A percentile compares a stretch with the other conserved stretches of the same genome.
phyloP scores from a whole-genome alignment of 176 grass and related monocot species.

The Stipa capillata region DNA sequence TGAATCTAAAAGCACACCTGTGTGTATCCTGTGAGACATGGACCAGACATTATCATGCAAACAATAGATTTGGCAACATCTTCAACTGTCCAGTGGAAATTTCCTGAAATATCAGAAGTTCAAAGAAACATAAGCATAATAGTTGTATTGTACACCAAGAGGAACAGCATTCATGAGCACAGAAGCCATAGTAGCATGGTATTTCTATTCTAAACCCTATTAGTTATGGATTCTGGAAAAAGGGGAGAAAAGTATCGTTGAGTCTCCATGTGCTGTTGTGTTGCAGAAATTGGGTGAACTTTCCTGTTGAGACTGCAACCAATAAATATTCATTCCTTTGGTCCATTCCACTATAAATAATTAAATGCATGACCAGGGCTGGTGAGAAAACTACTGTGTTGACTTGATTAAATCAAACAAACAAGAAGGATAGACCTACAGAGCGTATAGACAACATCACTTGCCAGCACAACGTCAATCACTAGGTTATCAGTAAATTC shows the following conservation, averaged over 20 bases:
- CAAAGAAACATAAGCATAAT: conserved; percentile 19
- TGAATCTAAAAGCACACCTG: conserved; percentile 38
- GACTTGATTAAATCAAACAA: not conserved
- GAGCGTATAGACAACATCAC: not conserved
- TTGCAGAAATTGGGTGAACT: not conserved
- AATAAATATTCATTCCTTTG: not conserved
- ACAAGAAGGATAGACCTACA: not conserved
- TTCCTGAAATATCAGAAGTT: conserved; percentile 70
- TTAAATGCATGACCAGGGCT: not conserved
- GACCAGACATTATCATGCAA: conserved; percentile 93
- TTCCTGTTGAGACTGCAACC: not conserved
- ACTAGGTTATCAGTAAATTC: not conserved
- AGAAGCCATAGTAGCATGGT: not conserved
- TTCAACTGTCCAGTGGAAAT: conserved; percentile 90
- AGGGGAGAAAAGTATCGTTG: not conserved
- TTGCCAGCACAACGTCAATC: not conserved
- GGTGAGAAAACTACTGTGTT: not conserved
- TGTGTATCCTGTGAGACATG: conserved; percentile 80
- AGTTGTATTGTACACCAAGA: not conserved
- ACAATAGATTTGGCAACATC: conserved; percentile 81
- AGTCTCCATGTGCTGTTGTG: not conserved
- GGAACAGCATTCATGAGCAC: not conserved
- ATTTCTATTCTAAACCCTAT: not conserved
- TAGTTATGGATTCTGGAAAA: not conserved
- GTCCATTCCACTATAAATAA: not conserved